These are phyloP conservation scores for Dendrobium catenatum DNA, from an alignment of 106 monocot species.

Conservation along the genomic window DNA sequence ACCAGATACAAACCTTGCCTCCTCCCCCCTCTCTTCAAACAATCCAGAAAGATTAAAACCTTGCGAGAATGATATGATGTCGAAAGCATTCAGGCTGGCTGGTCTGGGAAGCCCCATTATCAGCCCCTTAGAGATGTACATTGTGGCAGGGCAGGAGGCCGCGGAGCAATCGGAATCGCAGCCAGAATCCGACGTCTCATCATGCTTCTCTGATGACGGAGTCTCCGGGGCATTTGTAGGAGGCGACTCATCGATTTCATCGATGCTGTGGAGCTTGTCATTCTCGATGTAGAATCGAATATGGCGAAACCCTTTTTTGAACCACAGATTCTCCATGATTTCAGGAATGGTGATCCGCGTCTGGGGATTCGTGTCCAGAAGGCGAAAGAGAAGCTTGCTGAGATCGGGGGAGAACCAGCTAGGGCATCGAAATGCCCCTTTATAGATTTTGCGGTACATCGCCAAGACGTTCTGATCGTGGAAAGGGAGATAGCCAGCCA, in stretches of 20 bases:
- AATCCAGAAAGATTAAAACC: slow-evolving; percentile 57
- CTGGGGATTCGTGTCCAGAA: slow-evolving; percentile 31
- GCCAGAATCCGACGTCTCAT: slow-evolving; percentile 29
- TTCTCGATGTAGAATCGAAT: slow-evolving; percentile 53
- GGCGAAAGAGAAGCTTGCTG: slow-evolving; percentile 9
- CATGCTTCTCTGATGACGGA: neutral
- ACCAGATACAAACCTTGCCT: slow-evolving; percentile 43
- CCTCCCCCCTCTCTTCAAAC: slow-evolving; percentile 56
- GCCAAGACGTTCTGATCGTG: slow-evolving; percentile 25
- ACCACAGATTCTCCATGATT: slow-evolving; percentile 38
- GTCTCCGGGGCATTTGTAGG: neutral
- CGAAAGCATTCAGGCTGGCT: slow-evolving; percentile 54
- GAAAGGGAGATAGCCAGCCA: slow-evolving; percentile 36
- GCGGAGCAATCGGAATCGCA: slow-evolving; percentile 56
- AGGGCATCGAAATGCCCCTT: slow-evolving; percentile 32
- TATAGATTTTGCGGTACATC: slow-evolving; percentile 37
- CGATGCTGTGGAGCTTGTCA: slow-evolving; percentile 27
- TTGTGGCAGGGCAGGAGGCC: slow-evolving; percentile 44
- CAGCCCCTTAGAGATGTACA: neutral
- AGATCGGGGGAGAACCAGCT: slow-evolving; percentile 30
- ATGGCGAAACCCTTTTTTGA: slow-evolving; percentile 29
- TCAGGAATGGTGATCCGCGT: slow-evolving; percentile 35
- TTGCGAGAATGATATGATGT: slow-evolving; percentile 62
- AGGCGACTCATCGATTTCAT: slow-evolving; percentile 10
- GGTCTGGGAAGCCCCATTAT: slow-evolving; percentile 29